A percentile compares a stretch with the other conserved stretches of the same genome.
Evolutionary conservation across 345 rosid genomes (phyloP).

Genomic region (Brassica napus): DNA sequence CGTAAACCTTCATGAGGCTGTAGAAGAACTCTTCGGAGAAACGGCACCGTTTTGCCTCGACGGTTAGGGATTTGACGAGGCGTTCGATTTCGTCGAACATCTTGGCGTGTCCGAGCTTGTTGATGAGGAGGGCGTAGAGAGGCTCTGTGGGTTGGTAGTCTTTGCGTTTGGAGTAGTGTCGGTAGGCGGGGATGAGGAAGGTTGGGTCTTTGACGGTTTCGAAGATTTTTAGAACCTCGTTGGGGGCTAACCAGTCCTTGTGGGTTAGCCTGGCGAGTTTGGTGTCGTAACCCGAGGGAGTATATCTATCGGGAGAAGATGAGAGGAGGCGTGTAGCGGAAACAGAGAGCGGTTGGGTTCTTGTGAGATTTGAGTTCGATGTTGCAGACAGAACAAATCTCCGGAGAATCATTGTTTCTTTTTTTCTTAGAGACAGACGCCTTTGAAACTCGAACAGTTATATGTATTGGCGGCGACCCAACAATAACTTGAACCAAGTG

Average conservation of each 20-base stretch:
- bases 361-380: conserved; percentile 12
- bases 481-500: neutral
- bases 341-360: neutral
- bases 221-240: conserved; percentile 63
- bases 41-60: conserved; percentile 45
- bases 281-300: neutral
- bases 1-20: conserved; percentile 68
- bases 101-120: conserved; percentile 56
- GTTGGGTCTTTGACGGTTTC: conserved; percentile 52
- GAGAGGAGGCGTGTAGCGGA: conserved; percentile 25
- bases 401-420: conserved; percentile 29
- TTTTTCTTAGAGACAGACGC: neutral
- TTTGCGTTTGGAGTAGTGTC: conserved; percentile 62
- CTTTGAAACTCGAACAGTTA: neutral
- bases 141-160: conserved; percentile 81
- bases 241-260: conserved; percentile 86
- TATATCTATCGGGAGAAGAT: conserved; percentile 22
- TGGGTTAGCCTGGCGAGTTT: conserved; percentile 48
- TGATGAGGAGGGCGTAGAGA: conserved; percentile 57
- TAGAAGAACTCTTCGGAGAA: conserved; percentile 77
- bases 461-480: neutral
- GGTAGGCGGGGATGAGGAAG: conserved; percentile 49
- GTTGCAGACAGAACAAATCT: conserved; percentile 29
- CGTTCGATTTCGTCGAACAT: conserved; percentile 70
- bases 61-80: conserved; percentile 50